These are phyloP conservation scores for Raffaelea deltoideospora DNA, from an alignment of 2,329 filamentous ascomycete species.

Conservation along the genomic window DNA sequence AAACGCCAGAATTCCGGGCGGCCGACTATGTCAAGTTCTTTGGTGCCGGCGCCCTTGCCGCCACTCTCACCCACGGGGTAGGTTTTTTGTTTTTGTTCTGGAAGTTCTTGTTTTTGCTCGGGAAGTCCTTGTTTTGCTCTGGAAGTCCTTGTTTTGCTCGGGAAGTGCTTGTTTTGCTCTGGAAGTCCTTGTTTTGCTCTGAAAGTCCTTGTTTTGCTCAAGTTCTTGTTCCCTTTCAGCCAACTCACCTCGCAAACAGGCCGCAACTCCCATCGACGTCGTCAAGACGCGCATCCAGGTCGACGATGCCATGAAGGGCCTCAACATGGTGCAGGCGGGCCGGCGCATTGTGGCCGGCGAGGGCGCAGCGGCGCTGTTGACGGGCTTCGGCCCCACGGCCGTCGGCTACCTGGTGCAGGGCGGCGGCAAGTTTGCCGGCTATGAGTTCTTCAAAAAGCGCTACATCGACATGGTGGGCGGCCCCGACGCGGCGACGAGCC, in stretches of 20 bases:
- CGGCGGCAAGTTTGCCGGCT: conserved; percentile 81
- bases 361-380: conserved; percentile 65
- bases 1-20: conserved; percentile 22
- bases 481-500: conserved; percentile 25
- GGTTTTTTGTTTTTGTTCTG: conserved; percentile 9
- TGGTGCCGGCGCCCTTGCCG: conserved; percentile 34
- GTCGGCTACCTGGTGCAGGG: conserved; percentile 84
- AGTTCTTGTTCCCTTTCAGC: not conserved
- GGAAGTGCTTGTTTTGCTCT: not conserved
- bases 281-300: conserved; percentile 89
- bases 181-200: not conserved
- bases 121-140: not conserved
- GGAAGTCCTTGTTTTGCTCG: not conserved
- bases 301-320: conserved; percentile 72
- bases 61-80: conserved; percentile 35
- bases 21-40: conserved; percentile 38
- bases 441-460: conserved; percentile 89
- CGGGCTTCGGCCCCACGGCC: conserved; percentile 71
- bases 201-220: not conserved
- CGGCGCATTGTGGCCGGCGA: conserved; percentile 65
- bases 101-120: not conserved
- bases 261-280: conserved; percentile 45
- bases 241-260: conserved; percentile 16
- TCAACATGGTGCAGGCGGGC: conserved; percentile 66
- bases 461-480: conserved; percentile 54